Evolutionary conservation across 345 rosid genomes (phyloP), one percentile per base, ranked within the genome.

Genomic region (Boechera retrofracta): DNA sequence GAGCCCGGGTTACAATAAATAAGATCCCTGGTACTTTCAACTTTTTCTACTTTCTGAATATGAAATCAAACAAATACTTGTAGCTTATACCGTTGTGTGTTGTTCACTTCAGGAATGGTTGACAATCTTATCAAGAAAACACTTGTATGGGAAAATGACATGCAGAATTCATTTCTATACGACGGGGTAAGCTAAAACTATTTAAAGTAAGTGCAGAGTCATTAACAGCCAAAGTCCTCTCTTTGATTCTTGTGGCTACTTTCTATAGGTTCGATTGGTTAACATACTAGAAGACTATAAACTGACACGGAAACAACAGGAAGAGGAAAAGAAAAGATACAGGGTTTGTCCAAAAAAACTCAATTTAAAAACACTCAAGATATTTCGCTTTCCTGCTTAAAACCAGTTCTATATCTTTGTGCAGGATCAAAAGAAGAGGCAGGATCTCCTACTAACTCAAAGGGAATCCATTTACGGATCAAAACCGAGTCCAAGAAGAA

Each of bases 341-440:
- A 70, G 89, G 90, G 99, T 95, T 85, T 74, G 77, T 67, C 9
- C 7, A 5, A 6, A 41, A 32, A 7, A 3, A 1, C 51, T 12
- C 47, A 29, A 29, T 26, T 42, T 35, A 65, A 0, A 52, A 7
- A 44, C 58, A 67, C 36, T 48, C 29, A 0, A 48, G 38, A 6
- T 59, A 28, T 39, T 32, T 76, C 6, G 26, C 12, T 26, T 62
- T 9, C 21, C 11, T 0, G 1, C 33, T 54, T 35, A 7, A 49
- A 49, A 31, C 1, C 47, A 64, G 35, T 24, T 42, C 38, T 55
- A 28, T 31, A 21, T 54, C 26, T 10, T 26, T 63, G 26, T 62
- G 58, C 82, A 95, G 98, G 97, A 92, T 83, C 97, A 95, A 77
- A 95, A 95, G 91, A 95, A 95, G 87, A 84, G 90, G 64, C 99